Conservation (phyloP, 805 yeast species). For the Teunomyces funiuensis region DNA sequence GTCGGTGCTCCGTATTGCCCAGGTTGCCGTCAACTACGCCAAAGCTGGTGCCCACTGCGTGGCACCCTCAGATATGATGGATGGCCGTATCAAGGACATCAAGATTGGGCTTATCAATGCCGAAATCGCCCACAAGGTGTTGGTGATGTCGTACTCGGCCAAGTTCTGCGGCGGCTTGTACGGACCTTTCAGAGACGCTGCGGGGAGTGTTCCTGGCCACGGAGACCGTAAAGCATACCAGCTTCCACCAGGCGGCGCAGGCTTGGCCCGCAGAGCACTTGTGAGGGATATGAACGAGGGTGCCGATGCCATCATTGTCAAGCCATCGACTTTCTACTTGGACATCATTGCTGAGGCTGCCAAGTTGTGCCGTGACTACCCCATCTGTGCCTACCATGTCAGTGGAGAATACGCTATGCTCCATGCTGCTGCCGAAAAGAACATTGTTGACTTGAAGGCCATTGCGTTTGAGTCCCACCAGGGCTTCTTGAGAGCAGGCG, state of each 20-base stretch:
- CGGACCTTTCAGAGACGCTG: conserved; percentile 98
- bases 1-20: conserved; percentile 82
- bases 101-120: conserved; percentile 80
- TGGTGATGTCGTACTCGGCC: conserved; percentile 92
- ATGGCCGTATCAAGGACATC: conserved; percentile 88
- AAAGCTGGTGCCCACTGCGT: conserved; percentile 94
- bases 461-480: conserved; percentile 86
- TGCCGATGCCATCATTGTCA: conserved; percentile 91
- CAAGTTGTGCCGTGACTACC: conserved; percentile 76
- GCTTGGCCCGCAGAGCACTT: conserved; percentile 90
- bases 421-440: conserved; percentile 97
- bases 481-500: conserved; percentile 95
- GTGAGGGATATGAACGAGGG: conserved; percentile 87
- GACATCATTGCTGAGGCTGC: conserved; percentile 90
- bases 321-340: conserved; percentile 93
- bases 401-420: conserved; percentile 97
- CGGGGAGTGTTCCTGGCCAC: conserved; percentile 81
- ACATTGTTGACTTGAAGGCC: conserved; percentile 79
- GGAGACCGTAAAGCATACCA: conserved; percentile 95
- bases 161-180: conserved; percentile 88
- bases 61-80: conserved; percentile 98
- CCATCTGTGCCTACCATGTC: conserved; percentile 93
- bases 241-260: conserved; percentile 88
- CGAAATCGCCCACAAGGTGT: conserved; percentile 80
- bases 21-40: conserved; percentile 94